Base-by-base conservation (phyloP, 495 filamentous ascomycete genomes). In the Cladorrhinum samala region DNA sequence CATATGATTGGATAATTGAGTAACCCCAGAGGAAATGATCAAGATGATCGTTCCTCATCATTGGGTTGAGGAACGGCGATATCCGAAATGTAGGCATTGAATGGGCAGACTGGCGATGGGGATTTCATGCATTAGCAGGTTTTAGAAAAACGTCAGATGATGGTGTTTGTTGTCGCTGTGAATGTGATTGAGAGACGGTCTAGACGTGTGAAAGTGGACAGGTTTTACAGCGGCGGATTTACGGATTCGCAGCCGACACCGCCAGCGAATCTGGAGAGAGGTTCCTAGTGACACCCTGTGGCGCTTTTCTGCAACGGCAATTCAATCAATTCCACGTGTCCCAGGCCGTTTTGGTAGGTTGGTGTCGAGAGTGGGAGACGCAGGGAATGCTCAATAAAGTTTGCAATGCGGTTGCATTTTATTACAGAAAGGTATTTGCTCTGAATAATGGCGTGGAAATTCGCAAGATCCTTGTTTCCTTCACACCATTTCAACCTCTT, bases 281-380 rank as follows among this genome's bases (percentile, higher is more conserved):
- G 21, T 23, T 47, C 45, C 45, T 23, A 47, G 45, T 47, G 45
- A 27, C 16, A 47, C 45, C 45, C 45, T 47, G 45, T 47, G 45
- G 45, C 45, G 45, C 45, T 47, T 33, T 27, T 36, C 14, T n/a
- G 14, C 39, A 18, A 41, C 39, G 11, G 39, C n/a, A n/a, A 23
- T 33, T 25, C 45, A 23, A n/a, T 47, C 14, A 33, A 16, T 47
- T 47, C 45, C 45, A 47, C 45, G 45, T 47, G 45, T 13, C 8
- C 21, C 14, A 24, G n/a, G 9, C 45, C 45, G 45, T 47, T 47
- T 47, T 46, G 44, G n/a, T n/a, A n/a, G n/a, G 23, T 14, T 17
- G 7, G 21, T 14, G 5, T 47, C 11, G 45, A 27, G 13, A 3
- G 24, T 8, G 23, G n/a, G n/a, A n/a, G n/a, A n/a, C n/a, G n/a